Evolutionary conservation across 495 filamentous ascomycete genomes (phyloP), one percentile per base, ranked within the genome.

Genomic region (Saxophila tyrrhenica): DNA sequence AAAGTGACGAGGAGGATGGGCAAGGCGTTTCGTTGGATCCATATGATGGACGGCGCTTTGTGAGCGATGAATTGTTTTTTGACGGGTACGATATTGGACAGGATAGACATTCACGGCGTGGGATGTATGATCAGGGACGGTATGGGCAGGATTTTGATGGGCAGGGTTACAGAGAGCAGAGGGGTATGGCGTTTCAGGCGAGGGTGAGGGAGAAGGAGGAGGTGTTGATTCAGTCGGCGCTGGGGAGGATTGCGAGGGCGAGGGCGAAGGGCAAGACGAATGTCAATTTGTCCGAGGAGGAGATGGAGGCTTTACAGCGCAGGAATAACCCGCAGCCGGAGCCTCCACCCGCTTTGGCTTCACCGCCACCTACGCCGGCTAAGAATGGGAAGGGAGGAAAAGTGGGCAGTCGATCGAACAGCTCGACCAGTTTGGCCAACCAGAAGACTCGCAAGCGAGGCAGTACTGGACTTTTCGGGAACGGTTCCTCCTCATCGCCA

Each of bases 251-350:
- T 69, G 78, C 78, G 54, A 79, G 80, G 45, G 87, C 88, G 24
- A 80, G 85, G 55, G 73, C 76, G 56, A 77, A 80, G 61, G 88
- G 88, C 39, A 83, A 81, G 67, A 73, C 70, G 38, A 87, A 90
- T 46, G 87, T 94, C 24, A 83, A 81, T 59, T 71, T 94, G 50
- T 84, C 78, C 51, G 77, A 83, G 59, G 76, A 80, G 25, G 88
- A 92, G 64, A 67, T 89, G 56, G 83, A 84, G 39, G 88, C 87
- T 32, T 69, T 90, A 47, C 82, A 90, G 64, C 78, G 84, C 60
- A 60, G 51, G 51, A 59, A 22, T 23, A 25, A 51, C 57, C 54
- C 48, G 59, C 60, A 20, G 52, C 59, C 53, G 20, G 52, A 43
- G 39, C 51, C 17, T n/a, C 19, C 50, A 25, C 52, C 2, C 35